Evolutionary conservation across 192 early-diverging fungal species (phyloP).

Genomic region (Coemansia sp.): DNA sequence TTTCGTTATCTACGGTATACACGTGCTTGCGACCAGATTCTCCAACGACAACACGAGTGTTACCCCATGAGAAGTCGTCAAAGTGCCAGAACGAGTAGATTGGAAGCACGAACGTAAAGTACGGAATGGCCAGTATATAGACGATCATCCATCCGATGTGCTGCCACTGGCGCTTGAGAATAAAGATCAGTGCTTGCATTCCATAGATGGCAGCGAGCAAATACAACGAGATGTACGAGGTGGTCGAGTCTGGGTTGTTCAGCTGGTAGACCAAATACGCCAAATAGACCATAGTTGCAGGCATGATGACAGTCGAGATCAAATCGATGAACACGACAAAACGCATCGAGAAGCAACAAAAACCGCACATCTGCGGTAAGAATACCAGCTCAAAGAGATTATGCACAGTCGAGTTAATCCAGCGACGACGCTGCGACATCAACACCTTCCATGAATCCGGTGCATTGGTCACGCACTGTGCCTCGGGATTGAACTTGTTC

Average conservation of each 20-base stretch:
- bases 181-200: slow-evolving; percentile 84
- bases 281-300: slow-evolving; percentile 87
- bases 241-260: slow-evolving; percentile 55
- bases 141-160: slow-evolving; percentile 98
- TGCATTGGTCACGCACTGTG: slow-evolving; percentile 86
- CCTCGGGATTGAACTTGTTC: slow-evolving; percentile 90
- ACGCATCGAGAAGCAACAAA: slow-evolving; percentile 96
- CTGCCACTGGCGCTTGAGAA: slow-evolving; percentile 85
- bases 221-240: slow-evolving; percentile 79
- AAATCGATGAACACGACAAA: slow-evolving; percentile 95
- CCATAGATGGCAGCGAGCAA: slow-evolving; percentile 88
- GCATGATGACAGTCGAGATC: slow-evolving; percentile 89
- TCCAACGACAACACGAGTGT: slow-evolving; percentile 88
- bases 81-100: slow-evolving; percentile 99
- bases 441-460: slow-evolving; percentile 93
- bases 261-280: slow-evolving; percentile 76
- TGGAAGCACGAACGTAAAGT: slow-evolving; percentile 77
- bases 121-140: slow-evolving; percentile 85
- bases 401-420: slow-evolving; percentile 99
- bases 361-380: slow-evolving; percentile 94
- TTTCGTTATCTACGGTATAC: slow-evolving; percentile 63
- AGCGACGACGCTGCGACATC: slow-evolving; percentile 95
- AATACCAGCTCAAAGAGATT: slow-evolving; percentile 92
- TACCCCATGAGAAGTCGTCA: slow-evolving; percentile 99
- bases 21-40: slow-evolving; percentile 73